Evolutionary conservation across 495 filamentous ascomycete genomes (phyloP).

Genomic region (Lichenothelia convexa): DNA sequence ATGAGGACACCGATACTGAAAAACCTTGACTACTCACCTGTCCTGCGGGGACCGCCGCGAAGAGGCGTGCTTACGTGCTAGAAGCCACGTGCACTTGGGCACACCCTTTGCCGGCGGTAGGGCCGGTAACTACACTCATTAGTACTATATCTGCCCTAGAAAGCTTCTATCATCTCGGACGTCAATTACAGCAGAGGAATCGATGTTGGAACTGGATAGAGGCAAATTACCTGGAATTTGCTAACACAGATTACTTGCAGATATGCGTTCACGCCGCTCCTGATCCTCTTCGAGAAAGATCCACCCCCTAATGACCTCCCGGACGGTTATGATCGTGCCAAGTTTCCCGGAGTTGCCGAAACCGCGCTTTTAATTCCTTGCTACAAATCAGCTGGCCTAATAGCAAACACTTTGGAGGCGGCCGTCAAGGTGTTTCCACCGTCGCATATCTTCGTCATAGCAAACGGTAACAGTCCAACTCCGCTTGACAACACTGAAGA

Average conservation of each 20-base stretch:
- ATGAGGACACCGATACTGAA: no score
- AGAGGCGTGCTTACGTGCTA: no score
- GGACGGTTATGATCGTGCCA: constrained; percentile 3
- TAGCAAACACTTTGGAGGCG: constrained; percentile 25
- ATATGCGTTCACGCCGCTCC: constrained; percentile 24
- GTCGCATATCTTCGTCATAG: constrained; percentile 26
- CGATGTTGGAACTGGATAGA: no score
- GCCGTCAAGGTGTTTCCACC: constrained; percentile 29
- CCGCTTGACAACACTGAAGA: constrained; percentile 18
- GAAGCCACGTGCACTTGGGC: no score
- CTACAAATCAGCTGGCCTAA: constrained; percentile 27
- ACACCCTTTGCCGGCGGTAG: background rate
- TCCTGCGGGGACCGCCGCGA: no score
- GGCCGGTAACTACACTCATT: no score
- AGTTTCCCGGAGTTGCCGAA: constrained; percentile 6
- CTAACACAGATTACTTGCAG: constrained; percentile 9
- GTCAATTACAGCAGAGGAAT: no score
- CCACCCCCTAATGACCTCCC: constrained; percentile 9
- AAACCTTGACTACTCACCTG: no score
- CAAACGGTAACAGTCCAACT: constrained; percentile 12
- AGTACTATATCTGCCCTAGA: no score
- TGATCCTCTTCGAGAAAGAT: constrained; percentile 24
- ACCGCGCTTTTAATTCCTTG: constrained; percentile 31
- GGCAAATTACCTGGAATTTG: no score
- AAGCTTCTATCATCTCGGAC: no score